Evolutionary conservation across 1,284 basidiomycete genomes (phyloP).

Genomic region (Anthracocystis panici-leucophaei): DNA sequence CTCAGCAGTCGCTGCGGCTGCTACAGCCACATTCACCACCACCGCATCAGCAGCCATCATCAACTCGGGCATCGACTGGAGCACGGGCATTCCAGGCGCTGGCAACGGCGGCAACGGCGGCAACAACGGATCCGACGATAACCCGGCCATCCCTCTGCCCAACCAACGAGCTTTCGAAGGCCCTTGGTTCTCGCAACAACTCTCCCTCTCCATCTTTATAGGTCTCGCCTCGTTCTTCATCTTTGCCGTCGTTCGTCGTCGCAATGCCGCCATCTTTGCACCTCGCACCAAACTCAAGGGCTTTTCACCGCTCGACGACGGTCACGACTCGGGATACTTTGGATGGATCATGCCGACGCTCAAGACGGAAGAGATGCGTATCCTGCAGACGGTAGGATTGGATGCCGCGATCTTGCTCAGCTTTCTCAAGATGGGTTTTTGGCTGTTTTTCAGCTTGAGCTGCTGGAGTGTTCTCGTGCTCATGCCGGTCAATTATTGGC

Average conservation of each 20-base stretch:
- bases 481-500: conserved; percentile 68
- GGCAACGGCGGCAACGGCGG: background rate
- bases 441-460: conserved; percentile 84
- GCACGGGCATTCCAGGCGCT: background rate
- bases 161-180: conserved; percentile 71
- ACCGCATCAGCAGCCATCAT: conserved; percentile 13
- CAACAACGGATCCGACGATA: conserved; percentile 31
- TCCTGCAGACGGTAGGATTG: conserved; percentile 95
- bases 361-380: conserved; percentile 87
- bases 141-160: conserved; percentile 40
- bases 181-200: conserved; percentile 92
- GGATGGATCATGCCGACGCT: conserved; percentile 96
- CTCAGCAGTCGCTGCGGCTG: conserved; percentile 16
- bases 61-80: conserved; percentile 1
- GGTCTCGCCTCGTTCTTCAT: conserved; percentile 84
- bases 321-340: conserved; percentile 81
- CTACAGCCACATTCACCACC: conserved; percentile 10
- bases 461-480: conserved; percentile 71
- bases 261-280: conserved; percentile 90
- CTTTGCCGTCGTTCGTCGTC: conserved; percentile 86
- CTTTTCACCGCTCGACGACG: conserved; percentile 87
- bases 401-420: conserved; percentile 94
- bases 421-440: conserved; percentile 95
- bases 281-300: conserved; percentile 94
- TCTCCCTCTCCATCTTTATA: conserved; percentile 81